These are phyloP conservation scores for Osmanthus fragrans DNA, from an alignment of 257 asterid genomes.

Conservation along the genomic window DNA sequence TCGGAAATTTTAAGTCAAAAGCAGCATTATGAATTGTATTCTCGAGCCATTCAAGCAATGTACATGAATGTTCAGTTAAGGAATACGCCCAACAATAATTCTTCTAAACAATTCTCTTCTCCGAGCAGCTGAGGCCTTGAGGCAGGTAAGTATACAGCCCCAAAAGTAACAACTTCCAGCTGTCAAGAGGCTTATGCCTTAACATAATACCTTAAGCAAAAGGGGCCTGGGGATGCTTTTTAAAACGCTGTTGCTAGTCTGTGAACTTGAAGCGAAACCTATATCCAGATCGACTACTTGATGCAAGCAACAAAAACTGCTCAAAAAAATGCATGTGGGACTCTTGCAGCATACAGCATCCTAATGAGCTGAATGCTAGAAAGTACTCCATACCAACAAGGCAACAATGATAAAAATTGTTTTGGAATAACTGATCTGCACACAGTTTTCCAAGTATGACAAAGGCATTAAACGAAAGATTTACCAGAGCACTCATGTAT, in stretches of 20 bases:
- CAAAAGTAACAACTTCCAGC: not conserved
- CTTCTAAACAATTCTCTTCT: too few species aligned
- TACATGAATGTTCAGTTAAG: too few species aligned
- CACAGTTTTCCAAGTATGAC: conserved; percentile 8
- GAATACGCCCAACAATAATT: too few species aligned
- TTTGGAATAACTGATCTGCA: not conserved
- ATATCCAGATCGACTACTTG: conserved; percentile 7
- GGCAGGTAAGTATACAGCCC: not conserved
- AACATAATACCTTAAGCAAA: not conserved
- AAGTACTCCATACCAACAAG: not conserved
- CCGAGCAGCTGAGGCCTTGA: not conserved
- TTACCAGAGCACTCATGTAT: not conserved
- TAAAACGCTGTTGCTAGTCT: not conserved
- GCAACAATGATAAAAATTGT: conserved; percentile 6
- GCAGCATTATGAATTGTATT: too few species aligned
- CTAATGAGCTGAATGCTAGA: conserved; percentile 9
- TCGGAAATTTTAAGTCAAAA: not conserved
- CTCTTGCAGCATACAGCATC: conserved; percentile 2
- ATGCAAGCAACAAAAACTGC: conserved; percentile 4
- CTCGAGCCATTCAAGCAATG: too few species aligned
- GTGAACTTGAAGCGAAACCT: not conserved
- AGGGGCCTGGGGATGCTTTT: not conserved
- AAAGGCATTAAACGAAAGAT: not conserved
- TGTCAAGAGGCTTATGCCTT: too few species aligned
- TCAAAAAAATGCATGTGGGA: not conserved